These are phyloP conservation scores for Coemansia sp. DNA, from an alignment of 192 early-diverging fungal genomes.

Conservation along the genomic window DNA sequence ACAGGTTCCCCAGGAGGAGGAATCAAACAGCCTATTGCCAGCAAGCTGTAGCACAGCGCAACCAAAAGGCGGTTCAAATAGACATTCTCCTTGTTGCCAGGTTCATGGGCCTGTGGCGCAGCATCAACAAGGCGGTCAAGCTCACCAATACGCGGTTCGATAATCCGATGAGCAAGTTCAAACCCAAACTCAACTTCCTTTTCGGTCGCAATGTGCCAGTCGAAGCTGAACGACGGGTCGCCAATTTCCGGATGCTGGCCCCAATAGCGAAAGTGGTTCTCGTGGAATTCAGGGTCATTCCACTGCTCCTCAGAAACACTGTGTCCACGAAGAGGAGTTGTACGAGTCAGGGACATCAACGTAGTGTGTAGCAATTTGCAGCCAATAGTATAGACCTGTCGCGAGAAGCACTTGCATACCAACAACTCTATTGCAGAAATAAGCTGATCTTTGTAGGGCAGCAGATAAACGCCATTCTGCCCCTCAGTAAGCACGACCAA, in stretches of 20 bases:
- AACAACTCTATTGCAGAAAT: slow-evolving; percentile 23
- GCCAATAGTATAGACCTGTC: slow-evolving; percentile 38
- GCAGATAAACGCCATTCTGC: slow-evolving; percentile 22
- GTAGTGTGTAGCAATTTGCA: slow-evolving; percentile 19
- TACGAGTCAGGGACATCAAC: slow-evolving; percentile 14
- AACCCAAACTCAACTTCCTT: slow-evolving; percentile 69
- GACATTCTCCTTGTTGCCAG: slow-evolving; percentile 33
- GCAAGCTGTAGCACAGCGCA: slow-evolving; percentile 20
- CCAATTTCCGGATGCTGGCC: slow-evolving; percentile 59
- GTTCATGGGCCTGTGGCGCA: slow-evolving; percentile 5
- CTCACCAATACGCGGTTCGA: slow-evolving; percentile 40
- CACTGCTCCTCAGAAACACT: slow-evolving; percentile 37
- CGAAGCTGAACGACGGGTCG: slow-evolving; percentile 48
- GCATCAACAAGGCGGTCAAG: slow-evolving; percentile 23
- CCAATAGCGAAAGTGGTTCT: slow-evolving; percentile 75
- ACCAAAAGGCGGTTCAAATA: slow-evolving; percentile 29
- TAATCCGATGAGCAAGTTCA: slow-evolving; percentile 59
- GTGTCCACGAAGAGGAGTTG: slow-evolving; percentile 20
- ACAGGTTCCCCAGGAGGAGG: slow-evolving; percentile 27
- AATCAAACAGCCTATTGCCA: slow-evolving; percentile 27
- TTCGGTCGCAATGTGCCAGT: slow-evolving; percentile 77
- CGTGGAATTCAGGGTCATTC: slow-evolving; percentile 56
- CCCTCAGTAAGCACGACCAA: slow-evolving; percentile 24
- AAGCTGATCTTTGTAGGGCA: slow-evolving; percentile 29
- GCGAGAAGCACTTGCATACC: slow-evolving; percentile 30